phyloP scores from a whole-genome alignment of 2,329 filamentous ascomycete species.

The Exophiala viscosa region DNA sequence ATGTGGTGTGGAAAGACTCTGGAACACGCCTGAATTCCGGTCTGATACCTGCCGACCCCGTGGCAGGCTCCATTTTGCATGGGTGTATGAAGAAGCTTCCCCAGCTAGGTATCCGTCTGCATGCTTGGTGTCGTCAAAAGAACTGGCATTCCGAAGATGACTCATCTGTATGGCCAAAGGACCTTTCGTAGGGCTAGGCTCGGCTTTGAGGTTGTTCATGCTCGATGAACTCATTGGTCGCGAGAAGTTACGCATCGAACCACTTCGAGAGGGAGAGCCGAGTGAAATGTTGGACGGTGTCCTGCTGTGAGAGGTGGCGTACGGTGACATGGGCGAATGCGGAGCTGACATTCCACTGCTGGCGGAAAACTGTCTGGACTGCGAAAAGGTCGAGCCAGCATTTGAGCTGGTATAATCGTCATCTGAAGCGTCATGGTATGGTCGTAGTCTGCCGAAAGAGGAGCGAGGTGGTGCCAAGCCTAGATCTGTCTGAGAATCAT shows the following conservation, averaged over 20 bases:
- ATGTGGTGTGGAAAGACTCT: slow-evolving; percentile 53
- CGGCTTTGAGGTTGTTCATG: slow-evolving; percentile 23
- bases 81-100: slow-evolving; percentile 69
- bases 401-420: slow-evolving; percentile 64
- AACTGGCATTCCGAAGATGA: slow-evolving; percentile 18
- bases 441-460: slow-evolving; percentile 13
- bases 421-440: slow-evolving; percentile 63
- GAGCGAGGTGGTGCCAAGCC: slow-evolving; percentile 23
- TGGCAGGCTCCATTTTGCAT: slow-evolving; percentile 79
- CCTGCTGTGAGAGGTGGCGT: slow-evolving; percentile 60
- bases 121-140: slow-evolving; percentile 25
- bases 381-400: slow-evolving; percentile 60
- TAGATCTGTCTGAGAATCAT: slow-evolving; percentile 20
- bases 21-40: slow-evolving; percentile 59
- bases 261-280: slow-evolving; percentile 49
- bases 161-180: slow-evolving; percentile 14
- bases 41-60: slow-evolving; percentile 71
- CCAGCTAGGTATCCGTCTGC: slow-evolving; percentile 23
- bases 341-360: slow-evolving; percentile 61
- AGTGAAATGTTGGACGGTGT: slow-evolving; percentile 86
- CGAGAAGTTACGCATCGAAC: slow-evolving; percentile 71
- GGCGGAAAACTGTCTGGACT: slow-evolving; percentile 72
- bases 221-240: slow-evolving; percentile 73
- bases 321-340: slow-evolving; percentile 63
- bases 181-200: slow-evolving; percentile 22